A percentile compares a stretch with the other conserved stretches of the same genome.
Evolutionary conservation across 345 rosid species (phyloP).

Genomic region (Brassica carinata): DNA sequence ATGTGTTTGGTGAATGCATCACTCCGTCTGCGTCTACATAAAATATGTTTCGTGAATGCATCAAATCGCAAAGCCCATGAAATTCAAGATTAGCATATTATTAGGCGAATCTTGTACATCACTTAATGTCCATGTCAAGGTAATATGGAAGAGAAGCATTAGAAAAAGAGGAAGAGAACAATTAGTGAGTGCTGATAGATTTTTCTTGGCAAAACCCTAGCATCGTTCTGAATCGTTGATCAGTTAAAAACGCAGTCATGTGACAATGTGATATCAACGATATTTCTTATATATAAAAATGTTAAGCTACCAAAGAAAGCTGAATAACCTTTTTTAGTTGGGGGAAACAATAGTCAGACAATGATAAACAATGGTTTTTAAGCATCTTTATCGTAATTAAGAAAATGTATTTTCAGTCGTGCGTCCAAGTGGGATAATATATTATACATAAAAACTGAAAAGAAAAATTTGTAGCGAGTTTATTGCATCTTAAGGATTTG

Average conservation of each 20-base stretch:
- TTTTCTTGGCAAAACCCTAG: neutral
- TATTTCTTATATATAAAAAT: neutral
- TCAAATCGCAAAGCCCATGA: neutral
- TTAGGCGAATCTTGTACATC: too few species aligned
- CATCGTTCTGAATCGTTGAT: neutral
- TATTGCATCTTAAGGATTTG: neutral
- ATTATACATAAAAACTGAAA: neutral
- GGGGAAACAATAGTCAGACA: constrained; percentile 9
- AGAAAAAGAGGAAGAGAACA: neutral
- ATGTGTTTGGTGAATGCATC: neutral
- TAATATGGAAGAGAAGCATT: neutral
- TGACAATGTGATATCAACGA: neutral
- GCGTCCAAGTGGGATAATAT: constrained; percentile 24
- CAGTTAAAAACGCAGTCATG: neutral
- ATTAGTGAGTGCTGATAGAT: neutral
- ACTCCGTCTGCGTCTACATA: too few species aligned
- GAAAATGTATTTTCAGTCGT: constrained; percentile 18
- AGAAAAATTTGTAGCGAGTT: neutral
- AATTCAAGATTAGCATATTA: neutral
- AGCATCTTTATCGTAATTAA: constrained; percentile 15
- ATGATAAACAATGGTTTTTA: neutral
- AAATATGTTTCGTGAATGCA: neutral
- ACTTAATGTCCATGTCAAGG: neutral
- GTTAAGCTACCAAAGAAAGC: neutral
- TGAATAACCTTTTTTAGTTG: neutral